Percentiles rank a stretch among this genome's conserved stretches.
Conservation (phyloP, 1,139 yeast genomes). For the Saccharomyces pastorianus region DNA sequence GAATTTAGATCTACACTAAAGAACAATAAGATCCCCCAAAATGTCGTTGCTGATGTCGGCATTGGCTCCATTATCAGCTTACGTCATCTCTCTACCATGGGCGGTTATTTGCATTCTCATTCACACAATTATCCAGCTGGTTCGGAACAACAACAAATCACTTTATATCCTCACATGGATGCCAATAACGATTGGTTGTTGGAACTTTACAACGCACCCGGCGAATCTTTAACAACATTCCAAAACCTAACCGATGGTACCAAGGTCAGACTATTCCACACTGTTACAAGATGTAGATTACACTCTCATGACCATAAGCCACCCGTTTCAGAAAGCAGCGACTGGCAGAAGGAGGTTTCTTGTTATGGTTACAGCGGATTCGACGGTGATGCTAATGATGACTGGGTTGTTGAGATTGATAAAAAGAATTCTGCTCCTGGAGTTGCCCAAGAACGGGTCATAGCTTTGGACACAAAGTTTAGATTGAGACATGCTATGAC, state of each 20-base stretch:
- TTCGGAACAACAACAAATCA: constrained; percentile 89
- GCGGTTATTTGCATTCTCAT: constrained; percentile 95
- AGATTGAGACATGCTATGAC: constrained; percentile 85
- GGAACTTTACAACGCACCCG: constrained; percentile 53
- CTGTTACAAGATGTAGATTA: constrained; percentile 63
- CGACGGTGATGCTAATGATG: constrained; percentile 93
- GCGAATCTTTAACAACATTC: constrained; percentile 41
- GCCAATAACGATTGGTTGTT: constrained; percentile 78
- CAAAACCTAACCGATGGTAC: constrained; percentile 68
- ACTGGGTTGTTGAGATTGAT: constrained; percentile 84
- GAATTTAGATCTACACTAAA: constrained; percentile 75
- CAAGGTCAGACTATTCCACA: constrained; percentile 71
- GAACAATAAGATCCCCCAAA: constrained; percentile 61
- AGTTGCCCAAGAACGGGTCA: constrained; percentile 53
- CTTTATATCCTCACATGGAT: constrained; percentile 89
- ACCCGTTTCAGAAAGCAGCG: constrained; percentile 76
- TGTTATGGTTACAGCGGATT: constrained; percentile 89
- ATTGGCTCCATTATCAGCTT: constrained; percentile 72
- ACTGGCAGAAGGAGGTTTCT: constrained; percentile 94
- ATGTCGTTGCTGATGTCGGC: constrained; percentile 77
- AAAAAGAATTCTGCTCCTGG: constrained; percentile 49
- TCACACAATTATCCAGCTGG: constrained; percentile 79
- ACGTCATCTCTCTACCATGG: constrained; percentile 78
- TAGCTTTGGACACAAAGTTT: constrained; percentile 78
- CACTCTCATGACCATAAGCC: constrained; percentile 97